phyloP scores from a whole-genome alignment of 2,329 filamentous ascomycete species.

The Annulohypoxylon truncatum region DNA sequence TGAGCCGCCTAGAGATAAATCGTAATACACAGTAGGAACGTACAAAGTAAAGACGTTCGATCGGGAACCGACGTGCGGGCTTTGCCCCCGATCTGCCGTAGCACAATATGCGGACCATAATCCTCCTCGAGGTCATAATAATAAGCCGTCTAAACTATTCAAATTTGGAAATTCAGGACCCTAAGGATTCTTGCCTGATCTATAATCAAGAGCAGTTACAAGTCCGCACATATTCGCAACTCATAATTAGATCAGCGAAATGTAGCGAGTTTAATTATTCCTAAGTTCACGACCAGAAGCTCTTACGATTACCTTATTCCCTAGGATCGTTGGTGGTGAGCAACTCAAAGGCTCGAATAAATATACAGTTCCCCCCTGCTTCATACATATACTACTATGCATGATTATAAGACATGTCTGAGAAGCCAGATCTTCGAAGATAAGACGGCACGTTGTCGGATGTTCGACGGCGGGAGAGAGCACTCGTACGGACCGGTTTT shows the following conservation, averaged over 20 bases:
- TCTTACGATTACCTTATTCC: not conserved
- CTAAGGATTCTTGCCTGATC: constrained; percentile 5
- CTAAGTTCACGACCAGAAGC: not conserved
- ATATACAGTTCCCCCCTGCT: not conserved
- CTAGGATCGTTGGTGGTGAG: not conserved
- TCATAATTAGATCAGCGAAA: constrained; percentile 9
- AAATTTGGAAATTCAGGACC: constrained; percentile 1
- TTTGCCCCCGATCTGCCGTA: constrained; percentile 19
- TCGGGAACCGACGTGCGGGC: constrained; percentile 9
- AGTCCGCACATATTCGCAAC: not conserved
- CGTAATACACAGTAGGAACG: constrained; percentile 5
- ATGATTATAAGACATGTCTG: not conserved
- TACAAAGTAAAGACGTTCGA: constrained; percentile 20
- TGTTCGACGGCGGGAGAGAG: not conserved
- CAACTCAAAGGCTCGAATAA: not conserved
- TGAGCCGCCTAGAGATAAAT: not conserved
- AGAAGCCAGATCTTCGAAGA: not conserved
- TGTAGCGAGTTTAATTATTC: not conserved
- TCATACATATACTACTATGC: not conserved
- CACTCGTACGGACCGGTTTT: not conserved
- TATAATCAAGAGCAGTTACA: not conserved
- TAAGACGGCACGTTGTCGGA: not conserved
- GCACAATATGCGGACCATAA: constrained; percentile 12
- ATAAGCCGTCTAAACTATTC: constrained; percentile 16
- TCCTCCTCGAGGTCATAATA: constrained; percentile 7